Base-by-base conservation (phyloP, 257 asterid genomes). In the Cordia subcordata region DNA sequence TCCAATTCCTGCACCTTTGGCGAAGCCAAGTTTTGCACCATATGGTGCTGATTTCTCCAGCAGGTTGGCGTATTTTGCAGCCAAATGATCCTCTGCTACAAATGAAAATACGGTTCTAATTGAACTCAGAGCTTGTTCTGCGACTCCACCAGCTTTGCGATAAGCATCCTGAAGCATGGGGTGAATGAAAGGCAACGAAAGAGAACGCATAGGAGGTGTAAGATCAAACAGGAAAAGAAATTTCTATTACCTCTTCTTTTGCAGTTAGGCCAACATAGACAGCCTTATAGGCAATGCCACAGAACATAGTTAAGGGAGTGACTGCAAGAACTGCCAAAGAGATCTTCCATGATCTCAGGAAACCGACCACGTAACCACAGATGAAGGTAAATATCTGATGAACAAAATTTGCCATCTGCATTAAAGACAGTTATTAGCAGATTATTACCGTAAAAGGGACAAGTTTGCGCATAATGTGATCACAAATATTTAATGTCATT, bases 371-470 rank as follows among this genome's bases (percentile, higher is more conserved):
- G 15, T 83, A 88, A 33, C 96, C 96, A 8, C 84, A 75, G 65
- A 88, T 68, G 82, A 89, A 89, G 33, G 94, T 86, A 67, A 79
- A 89, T 63, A 89, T 72, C 38, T 89, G 96, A 72, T 84, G 95
- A 52, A 89, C 80, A 64, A 86, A 86, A 77, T 86, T 94, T 53
- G 95, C 82, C 86, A 86, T 86, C 96, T 89, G 85, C 72, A 73
- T 61, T 35, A 53, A 19, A 44, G 61, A 53, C 49, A 50, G 49
- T 11, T 3, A 18, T 51, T 21, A 64, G 49, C 57, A 19, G 20
- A 49, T 66, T 11, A 23, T 12, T n/a, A 27, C 17, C 17, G 16
- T 60, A 23, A 10, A 18, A 1, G 6, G 1, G 60, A 55, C 13
- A 20, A 32, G 3, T n/a, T 21, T 32, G 1, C 13, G 13, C 20